phyloP scores from a whole-genome alignment of 441 rosid genomes.

The Isatis lusitanica region DNA sequence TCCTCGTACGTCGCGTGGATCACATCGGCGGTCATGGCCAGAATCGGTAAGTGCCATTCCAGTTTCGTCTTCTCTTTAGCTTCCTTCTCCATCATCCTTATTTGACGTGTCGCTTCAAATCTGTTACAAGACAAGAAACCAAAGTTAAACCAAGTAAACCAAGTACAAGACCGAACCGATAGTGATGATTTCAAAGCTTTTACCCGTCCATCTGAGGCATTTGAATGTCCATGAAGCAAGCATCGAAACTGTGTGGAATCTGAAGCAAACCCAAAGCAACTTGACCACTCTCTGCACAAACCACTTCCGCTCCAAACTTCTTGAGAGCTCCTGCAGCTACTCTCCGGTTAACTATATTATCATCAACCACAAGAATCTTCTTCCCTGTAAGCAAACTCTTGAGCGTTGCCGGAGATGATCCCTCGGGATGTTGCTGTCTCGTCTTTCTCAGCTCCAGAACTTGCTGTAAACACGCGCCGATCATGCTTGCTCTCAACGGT shows the following conservation, averaged over 20 bases:
- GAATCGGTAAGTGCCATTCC: constrained; percentile 58
- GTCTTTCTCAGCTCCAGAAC: constrained; percentile 68
- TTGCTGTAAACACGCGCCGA: constrained; percentile 92
- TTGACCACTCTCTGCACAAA: constrained; percentile 83
- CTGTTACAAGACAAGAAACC: constrained; percentile 34
- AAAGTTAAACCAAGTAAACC: background rate
- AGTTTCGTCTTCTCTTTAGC: constrained; percentile 50
- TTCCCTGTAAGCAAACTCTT: constrained; percentile 65
- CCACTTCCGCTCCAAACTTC: constrained; percentile 90
- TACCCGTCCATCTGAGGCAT: constrained; percentile 99
- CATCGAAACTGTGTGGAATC: constrained; percentile 79
- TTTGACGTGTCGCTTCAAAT: constrained; percentile 83
- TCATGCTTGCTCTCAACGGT: constrained; percentile 94
- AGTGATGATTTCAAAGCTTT: constrained; percentile 16
- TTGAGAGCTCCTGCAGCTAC: constrained; percentile 95
- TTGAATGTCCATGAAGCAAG: constrained; percentile 98
- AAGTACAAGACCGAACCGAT: background rate
- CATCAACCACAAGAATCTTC: constrained; percentile 92
- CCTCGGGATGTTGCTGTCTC: constrained; percentile 49
- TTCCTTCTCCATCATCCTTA: constrained; percentile 72
- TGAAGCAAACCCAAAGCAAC: constrained; percentile 72
- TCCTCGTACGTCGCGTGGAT: constrained; percentile 70
- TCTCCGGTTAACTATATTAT: constrained; percentile 81
- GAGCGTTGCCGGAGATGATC: constrained; percentile 42
- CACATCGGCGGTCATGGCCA: constrained; percentile 86